phyloP scores from a whole-genome alignment of 1,284 basidiomycete genomes.

The Ceratobasidium sp. region DNA sequence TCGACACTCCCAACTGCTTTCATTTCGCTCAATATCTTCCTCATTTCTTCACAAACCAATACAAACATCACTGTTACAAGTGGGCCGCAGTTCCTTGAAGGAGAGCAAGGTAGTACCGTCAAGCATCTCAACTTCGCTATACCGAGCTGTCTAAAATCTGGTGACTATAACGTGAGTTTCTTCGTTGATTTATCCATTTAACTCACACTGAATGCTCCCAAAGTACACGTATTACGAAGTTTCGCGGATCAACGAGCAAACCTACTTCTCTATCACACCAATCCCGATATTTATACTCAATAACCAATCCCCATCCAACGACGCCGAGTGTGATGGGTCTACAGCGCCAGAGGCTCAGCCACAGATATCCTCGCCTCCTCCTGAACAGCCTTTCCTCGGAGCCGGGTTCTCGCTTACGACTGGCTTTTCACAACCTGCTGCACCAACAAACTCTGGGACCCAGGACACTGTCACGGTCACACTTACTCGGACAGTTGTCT shows the following conservation, averaged over 20 bases:
- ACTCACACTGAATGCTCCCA: background rate
- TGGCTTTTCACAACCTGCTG: slow-evolving; percentile 37
- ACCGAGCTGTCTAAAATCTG: slow-evolving; percentile 62
- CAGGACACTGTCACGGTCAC: slow-evolving; percentile 42
- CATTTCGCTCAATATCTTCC: slow-evolving; percentile 64
- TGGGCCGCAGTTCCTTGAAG: slow-evolving; percentile 52
- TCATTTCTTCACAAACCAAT: slow-evolving; percentile 62
- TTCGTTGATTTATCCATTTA: background rate
- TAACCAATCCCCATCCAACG: slow-evolving; percentile 18
- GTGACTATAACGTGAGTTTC: slow-evolving; percentile 61
- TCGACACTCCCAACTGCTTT: slow-evolving; percentile 60
- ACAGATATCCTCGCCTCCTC: slow-evolving; percentile 34
- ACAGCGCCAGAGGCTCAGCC: slow-evolving; percentile 30
- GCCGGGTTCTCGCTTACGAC: slow-evolving; percentile 43
- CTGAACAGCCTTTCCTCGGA: slow-evolving; percentile 39
- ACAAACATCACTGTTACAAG: slow-evolving; percentile 65
- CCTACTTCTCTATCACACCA: slow-evolving; percentile 41
- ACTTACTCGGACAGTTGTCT: slow-evolving; percentile 28
- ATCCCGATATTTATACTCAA: slow-evolving; percentile 44
- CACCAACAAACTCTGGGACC: slow-evolving; percentile 38
- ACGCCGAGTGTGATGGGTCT: slow-evolving; percentile 15
- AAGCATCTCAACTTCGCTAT: slow-evolving; percentile 65
- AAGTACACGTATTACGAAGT: slow-evolving; percentile 49
- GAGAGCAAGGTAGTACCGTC: slow-evolving; percentile 61
- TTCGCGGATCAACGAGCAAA: slow-evolving; percentile 38